Conservation (phyloP, 345 rosid genomes). For the Syzygium grande region DNA sequence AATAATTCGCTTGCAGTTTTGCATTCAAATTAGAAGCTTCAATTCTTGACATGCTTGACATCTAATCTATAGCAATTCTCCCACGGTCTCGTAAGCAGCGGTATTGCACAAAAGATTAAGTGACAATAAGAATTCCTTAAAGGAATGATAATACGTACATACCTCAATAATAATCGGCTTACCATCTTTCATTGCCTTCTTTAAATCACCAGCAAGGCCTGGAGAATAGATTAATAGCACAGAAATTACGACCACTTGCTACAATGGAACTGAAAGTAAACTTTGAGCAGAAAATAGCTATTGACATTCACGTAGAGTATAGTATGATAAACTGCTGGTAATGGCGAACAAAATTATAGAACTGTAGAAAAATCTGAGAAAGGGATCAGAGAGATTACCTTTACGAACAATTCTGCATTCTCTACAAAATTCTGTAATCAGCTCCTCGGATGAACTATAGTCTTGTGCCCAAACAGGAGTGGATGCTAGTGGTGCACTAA, state of each 20-base stretch:
- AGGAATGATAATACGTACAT: background rate
- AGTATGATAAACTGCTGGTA: background rate
- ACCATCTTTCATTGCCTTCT: slow-evolving; percentile 99
- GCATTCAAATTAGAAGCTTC: background rate
- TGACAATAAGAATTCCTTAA: background rate
- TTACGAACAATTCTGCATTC: slow-evolving; percentile 97
- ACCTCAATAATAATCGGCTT: slow-evolving; percentile 98
- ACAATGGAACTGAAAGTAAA: slow-evolving; percentile 4
- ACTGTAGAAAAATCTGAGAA: background rate
- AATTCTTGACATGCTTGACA: background rate
- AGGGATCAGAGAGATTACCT: slow-evolving; percentile 34
- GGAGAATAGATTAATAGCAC: slow-evolving; percentile 2
- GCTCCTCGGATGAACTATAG: slow-evolving; percentile 77
- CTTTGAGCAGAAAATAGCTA: background rate
- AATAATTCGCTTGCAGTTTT: background rate
- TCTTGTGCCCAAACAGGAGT: slow-evolving; percentile 94
- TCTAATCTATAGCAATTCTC: background rate
- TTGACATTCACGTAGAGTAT: background rate
- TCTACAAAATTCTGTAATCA: slow-evolving; percentile 88
- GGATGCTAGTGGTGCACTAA: slow-evolving; percentile 87
- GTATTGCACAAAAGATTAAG: background rate
- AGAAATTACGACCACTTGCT: background rate
- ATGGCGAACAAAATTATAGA: background rate
- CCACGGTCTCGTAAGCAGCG: background rate
- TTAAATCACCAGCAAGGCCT: slow-evolving; percentile 98